These are phyloP conservation scores for Ascochyta viciae-villosae DNA, from an alignment of 2,329 filamentous ascomycete species.

Conservation along the genomic window DNA sequence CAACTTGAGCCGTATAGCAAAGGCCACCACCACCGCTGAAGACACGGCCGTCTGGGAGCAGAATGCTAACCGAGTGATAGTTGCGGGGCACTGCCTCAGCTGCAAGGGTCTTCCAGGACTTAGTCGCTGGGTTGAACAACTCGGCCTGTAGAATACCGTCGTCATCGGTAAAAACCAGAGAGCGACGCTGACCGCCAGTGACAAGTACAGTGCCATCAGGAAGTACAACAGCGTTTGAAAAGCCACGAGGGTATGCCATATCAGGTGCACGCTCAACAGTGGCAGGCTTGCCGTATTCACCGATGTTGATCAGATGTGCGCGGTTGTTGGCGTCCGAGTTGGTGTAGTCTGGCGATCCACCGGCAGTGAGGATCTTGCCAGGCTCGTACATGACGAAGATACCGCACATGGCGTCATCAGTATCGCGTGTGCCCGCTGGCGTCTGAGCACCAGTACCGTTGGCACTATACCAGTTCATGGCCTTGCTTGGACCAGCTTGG, in stretches of 20 bases:
- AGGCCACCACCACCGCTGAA: slow-evolving; percentile 37
- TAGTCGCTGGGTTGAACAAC: slow-evolving; percentile 34
- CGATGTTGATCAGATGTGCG: slow-evolving; percentile 34
- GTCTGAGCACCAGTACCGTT: slow-evolving; percentile 25
- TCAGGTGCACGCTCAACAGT: slow-evolving; percentile 33
- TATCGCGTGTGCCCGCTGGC: slow-evolving; percentile 29
- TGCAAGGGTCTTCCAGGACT: slow-evolving; percentile 32
- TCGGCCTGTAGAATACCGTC: slow-evolving; percentile 32
- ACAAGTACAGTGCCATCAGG: slow-evolving; percentile 40
- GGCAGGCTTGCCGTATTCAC: slow-evolving; percentile 22
- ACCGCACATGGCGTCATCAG: slow-evolving; percentile 33
- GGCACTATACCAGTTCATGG: slow-evolving; percentile 38
- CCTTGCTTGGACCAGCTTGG: slow-evolving; percentile 33
- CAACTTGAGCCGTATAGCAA: slow-evolving; percentile 27
- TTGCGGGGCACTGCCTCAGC: slow-evolving; percentile 34
- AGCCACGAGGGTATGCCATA: slow-evolving; percentile 35
- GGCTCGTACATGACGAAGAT: slow-evolving; percentile 38
- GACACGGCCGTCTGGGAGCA: slow-evolving; percentile 34
- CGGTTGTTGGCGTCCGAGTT: slow-evolving; percentile 27
- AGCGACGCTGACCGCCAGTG: slow-evolving; percentile 33
- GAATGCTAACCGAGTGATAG: slow-evolving; percentile 35
- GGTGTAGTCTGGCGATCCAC: slow-evolving; percentile 35
- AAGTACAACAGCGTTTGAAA: slow-evolving; percentile 33
- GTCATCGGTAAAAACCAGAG: slow-evolving; percentile 32
- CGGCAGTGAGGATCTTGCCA: slow-evolving; percentile 35